A percentile compares a stretch with the other conserved stretches of the same genome.
phyloP scores from a whole-genome alignment of 2,329 filamentous ascomycete genomes.

The Exophiala calicioides region DNA sequence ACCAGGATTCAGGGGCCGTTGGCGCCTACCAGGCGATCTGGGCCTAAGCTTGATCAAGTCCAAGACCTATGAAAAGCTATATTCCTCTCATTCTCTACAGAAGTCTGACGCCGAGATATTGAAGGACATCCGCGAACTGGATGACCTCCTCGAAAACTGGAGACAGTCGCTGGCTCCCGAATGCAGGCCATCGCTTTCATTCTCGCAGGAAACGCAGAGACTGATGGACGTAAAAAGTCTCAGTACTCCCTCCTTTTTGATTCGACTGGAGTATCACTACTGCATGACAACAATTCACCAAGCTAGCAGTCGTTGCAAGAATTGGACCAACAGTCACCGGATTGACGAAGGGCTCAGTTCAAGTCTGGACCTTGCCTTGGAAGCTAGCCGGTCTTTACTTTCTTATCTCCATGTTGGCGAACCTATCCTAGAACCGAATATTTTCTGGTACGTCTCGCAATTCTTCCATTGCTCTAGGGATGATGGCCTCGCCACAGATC shows the following conservation, averaged over 20 bases:
- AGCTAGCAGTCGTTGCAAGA: constrained; percentile 54
- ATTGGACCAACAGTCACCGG: constrained; percentile 40
- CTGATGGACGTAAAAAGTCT: constrained; percentile 32
- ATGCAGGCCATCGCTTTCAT: constrained; percentile 52
- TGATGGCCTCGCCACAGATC: too few relatives aligned
- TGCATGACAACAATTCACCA: constrained; percentile 58
- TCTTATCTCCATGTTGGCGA: constrained; percentile 43
- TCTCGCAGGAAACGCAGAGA: constrained; percentile 35
- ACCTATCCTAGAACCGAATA: neutral
- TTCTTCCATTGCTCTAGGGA: too few relatives aligned
- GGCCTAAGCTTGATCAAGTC: constrained; percentile 56
- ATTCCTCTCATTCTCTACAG: constrained; percentile 50
- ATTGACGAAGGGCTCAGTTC: constrained; percentile 53
- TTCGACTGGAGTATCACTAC: constrained; percentile 59
- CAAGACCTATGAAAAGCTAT: constrained; percentile 51
- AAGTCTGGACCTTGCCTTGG: constrained; percentile 55
- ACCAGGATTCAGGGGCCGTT: constrained; percentile 28
- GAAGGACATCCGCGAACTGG: constrained; percentile 57
- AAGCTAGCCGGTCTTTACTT: constrained; percentile 58
- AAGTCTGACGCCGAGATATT: constrained; percentile 59
- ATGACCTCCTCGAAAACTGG: constrained; percentile 60
- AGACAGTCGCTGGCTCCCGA: constrained; percentile 49
- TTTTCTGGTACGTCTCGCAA: constrained; percentile 11
- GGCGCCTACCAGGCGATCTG: constrained; percentile 51
- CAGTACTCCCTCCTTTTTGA: constrained; percentile 51